Percentiles rank a stretch among this genome's conserved stretches.
Conservation (phyloP, 441 rosid genomes). For the Mallotus repandus region DNA sequence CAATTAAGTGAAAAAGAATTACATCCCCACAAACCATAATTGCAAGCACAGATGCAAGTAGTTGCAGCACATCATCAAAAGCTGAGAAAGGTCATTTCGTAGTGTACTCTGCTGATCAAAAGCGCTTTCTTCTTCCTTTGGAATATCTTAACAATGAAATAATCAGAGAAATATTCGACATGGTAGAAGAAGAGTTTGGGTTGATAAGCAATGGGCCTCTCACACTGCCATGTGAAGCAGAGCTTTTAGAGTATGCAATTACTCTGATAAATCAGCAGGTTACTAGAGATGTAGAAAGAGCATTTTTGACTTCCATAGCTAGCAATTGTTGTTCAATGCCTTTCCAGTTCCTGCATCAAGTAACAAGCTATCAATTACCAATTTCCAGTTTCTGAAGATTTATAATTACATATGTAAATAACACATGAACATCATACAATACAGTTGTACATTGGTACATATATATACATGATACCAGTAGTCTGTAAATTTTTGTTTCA, state of each 20-base stretch:
- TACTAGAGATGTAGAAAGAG: background rate
- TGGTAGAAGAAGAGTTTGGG: slow-evolving; percentile 7
- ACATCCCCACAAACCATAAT: background rate
- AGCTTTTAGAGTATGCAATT: slow-evolving; percentile 13
- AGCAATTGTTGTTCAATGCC: background rate
- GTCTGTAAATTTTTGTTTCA: too few species aligned
- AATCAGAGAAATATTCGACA: background rate
- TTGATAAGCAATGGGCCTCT: slow-evolving; percentile 6
- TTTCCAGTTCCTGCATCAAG: background rate
- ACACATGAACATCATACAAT: too few species aligned
- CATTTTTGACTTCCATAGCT: slow-evolving; percentile 4
- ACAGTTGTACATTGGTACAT: too few species aligned
- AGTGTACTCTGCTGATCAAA: background rate
- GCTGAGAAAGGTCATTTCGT: slow-evolving; percentile 9
- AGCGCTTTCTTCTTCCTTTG: slow-evolving; percentile 1
- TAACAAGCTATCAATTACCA: slow-evolving; percentile 1
- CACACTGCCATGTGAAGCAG: slow-evolving; percentile 9
- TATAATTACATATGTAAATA: background rate
- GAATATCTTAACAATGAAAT: slow-evolving; percentile 3
- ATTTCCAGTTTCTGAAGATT: slow-evolving; percentile 4
- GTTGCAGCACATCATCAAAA: background rate
- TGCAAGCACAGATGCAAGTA: background rate
- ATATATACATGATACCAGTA: too few species aligned
- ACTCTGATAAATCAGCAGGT: background rate
- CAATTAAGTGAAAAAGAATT: slow-evolving; percentile 1